Base-by-base conservation (phyloP, 805 yeast species). In the Saccharomycopsis fermentans region DNA sequence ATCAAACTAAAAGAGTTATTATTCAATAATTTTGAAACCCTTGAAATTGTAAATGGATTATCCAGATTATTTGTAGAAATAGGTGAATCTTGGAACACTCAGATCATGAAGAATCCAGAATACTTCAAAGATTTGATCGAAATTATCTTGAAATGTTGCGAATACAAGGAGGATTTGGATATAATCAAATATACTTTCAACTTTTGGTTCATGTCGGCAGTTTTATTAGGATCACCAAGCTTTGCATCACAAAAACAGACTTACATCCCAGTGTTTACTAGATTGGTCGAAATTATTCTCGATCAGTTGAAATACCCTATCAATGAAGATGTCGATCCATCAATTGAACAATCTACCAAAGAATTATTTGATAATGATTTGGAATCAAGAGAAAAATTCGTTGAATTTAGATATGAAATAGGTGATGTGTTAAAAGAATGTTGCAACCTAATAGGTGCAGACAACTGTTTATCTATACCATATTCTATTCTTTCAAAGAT, bases 381-480 rank as follows among this genome's bases (percentile, higher is more conserved):
- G 63, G 97, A 90, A 68, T 86, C 81, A 58, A 96, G 90, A 68
- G 99, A 95, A 68, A 88, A 90, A 70, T 94, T 94, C 70, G 84
- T 88, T 66, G 95, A 90, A 60, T 94, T 92, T 72, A 79, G 99
- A 67, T 94, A 94, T 71, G 96, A 90, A 58, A 88, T 94, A 87
- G 98, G 98, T 40, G 98, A 94, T 69, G 96, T 92, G n/a, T 74
- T 94, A 62, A 95, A 95, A 68, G 96, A 90, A 68, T 90, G 98
- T 74, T 88, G 97, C 65, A 87, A 88, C 1, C 92, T 94, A 2
- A 83, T 89, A 50, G 98, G 98, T 1, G 77, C 95, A 2, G 72
- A 80, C 9, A 74, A 71, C 47, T 90, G 96, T 0, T 74, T 94
- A 37, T 70, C 73, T 24, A 83, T 87, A 57, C 96, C 97, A 19